Base-by-base conservation (phyloP, 129 eudicot genomes). In the Flaveria bidentis region DNA sequence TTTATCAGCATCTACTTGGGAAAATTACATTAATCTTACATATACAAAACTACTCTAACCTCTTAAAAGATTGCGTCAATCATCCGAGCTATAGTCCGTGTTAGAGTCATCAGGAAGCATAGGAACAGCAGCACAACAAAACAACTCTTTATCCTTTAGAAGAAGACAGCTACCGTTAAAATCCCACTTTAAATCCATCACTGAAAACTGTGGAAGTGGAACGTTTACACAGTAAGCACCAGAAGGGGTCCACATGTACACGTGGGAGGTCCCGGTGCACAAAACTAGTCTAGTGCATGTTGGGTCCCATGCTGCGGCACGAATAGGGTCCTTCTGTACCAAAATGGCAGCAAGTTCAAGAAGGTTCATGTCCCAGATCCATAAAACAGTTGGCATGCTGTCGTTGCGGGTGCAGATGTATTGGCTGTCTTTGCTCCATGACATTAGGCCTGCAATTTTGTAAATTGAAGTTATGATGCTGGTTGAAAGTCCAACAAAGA, bases 211-310 rank as follows among this genome's bases (percentile, higher is more conserved):
- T 7, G 93, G 93, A 55, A 94, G 78, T 3, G 98, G 98, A 8
- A 91, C 93, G n/a, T 82, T 87, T n/a, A 94, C 88, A 78, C 98
- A 94, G 67, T 83, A 94, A 36, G 98, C 97, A 70, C 97, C 96
- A 3, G 97, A 85, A 13, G 98, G 98, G 39, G 97, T 94, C 98
- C 98, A 94, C 97, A 94, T 94, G 88, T 94, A 94, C 55, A 94
- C 50, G 71, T 94, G 92, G 30, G 90, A 63, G 83, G 89, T 89
- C 74, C 97, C 98, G 0, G 96, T 87, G 83, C 98, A 94, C 44
- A 94, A 39, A 67, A 91, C 87, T 2, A 94, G 85, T 36, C 98
- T 90, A 10, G 88, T 82, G 61, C 86, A 82, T 78, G 89, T 87
- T n/a, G 98, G 97, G 77, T 94, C 97, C 98, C 98, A 94, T 0